These are phyloP conservation scores for Mycosarcoma mackinlayi DNA, from an alignment of 1,284 basidiomycete species.

Conservation along the genomic window DNA sequence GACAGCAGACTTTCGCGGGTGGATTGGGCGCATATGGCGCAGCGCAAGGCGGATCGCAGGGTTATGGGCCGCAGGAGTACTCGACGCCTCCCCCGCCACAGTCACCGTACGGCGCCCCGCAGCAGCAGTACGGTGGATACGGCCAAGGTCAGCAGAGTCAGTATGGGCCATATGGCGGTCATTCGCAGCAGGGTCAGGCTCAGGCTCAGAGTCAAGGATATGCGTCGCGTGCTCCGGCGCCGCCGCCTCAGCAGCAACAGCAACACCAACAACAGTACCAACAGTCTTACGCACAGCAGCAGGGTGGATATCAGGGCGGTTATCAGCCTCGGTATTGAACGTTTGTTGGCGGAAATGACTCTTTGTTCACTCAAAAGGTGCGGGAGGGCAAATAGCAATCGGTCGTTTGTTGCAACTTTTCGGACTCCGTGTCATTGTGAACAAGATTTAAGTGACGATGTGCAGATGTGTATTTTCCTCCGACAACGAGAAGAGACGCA, in stretches of 20 bases:
- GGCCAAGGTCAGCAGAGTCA: too few relatives aligned
- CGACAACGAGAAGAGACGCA: too few relatives aligned
- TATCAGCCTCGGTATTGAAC: constrained; percentile 31
- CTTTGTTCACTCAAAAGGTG: too few relatives aligned
- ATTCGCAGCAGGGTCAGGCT: constrained; percentile 2
- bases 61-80: constrained; percentile 16
- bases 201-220: constrained; percentile 18
- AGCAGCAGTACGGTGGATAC: neutral
- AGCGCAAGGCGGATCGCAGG: constrained; percentile 8
- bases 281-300: constrained; percentile 2
- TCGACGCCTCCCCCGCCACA: constrained; percentile 11
- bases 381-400: too few relatives aligned
- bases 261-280: neutral
- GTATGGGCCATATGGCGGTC: constrained; percentile 12
- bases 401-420: too few relatives aligned
- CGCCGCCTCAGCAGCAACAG: constrained; percentile 16
- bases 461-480: too few relatives aligned
- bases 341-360: too few relatives aligned
- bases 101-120: constrained; percentile 13
- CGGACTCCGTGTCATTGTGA: too few relatives aligned
- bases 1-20: constrained; percentile 4
- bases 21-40: constrained; percentile 9
- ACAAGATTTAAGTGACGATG: too few relatives aligned
- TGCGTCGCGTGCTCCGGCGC: constrained; percentile 4
- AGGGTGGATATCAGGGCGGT: constrained; percentile 9